These are phyloP conservation scores for Amborella trichopoda DNA, from an alignment of 164 flowering plant genomes.

Conservation along the genomic window DNA sequence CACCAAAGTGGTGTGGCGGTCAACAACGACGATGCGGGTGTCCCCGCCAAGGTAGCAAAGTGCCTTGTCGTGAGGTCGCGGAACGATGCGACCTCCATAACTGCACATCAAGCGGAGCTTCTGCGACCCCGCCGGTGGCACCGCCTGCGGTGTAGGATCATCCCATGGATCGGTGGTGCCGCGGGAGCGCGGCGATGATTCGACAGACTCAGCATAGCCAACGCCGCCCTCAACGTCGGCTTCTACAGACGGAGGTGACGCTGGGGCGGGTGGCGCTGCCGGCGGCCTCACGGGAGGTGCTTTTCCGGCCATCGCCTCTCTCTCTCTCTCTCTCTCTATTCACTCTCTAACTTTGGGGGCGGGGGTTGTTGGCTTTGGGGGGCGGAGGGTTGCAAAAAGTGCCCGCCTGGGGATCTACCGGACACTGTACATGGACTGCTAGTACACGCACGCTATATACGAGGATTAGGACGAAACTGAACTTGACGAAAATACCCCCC, in stretches of 20 bases:
- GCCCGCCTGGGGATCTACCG: too few species aligned
- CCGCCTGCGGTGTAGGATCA: conserved; percentile 23
- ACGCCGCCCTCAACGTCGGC: not conserved
- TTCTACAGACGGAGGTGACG: not conserved
- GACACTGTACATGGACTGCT: too few species aligned
- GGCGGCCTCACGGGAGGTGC: not conserved
- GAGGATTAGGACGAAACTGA: too few species aligned
- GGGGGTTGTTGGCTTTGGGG: too few species aligned
- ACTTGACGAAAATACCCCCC: too few species aligned
- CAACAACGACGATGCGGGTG: conserved; percentile 75
- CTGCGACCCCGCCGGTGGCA: conserved; percentile 6
- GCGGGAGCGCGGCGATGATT: conserved; percentile 45
- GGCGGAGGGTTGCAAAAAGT: too few species aligned
- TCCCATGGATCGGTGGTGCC: conserved; percentile 50
- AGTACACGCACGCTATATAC: too few species aligned
- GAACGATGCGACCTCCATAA: conserved; percentile 88
- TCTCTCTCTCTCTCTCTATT: too few species aligned
- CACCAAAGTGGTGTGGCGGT: conserved; percentile 47
- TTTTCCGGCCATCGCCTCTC: not conserved
- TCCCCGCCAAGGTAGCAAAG: conserved; percentile 91
- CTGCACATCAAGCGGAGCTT: conserved; percentile 93
- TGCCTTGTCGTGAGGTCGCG: conserved; percentile 79
- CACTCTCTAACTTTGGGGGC: too few species aligned
- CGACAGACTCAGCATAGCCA: conserved; percentile 13
- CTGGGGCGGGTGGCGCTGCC: not conserved